Base-by-base conservation (phyloP, 2,329 filamentous ascomycete genomes). In the Zarea fungicola region DNA sequence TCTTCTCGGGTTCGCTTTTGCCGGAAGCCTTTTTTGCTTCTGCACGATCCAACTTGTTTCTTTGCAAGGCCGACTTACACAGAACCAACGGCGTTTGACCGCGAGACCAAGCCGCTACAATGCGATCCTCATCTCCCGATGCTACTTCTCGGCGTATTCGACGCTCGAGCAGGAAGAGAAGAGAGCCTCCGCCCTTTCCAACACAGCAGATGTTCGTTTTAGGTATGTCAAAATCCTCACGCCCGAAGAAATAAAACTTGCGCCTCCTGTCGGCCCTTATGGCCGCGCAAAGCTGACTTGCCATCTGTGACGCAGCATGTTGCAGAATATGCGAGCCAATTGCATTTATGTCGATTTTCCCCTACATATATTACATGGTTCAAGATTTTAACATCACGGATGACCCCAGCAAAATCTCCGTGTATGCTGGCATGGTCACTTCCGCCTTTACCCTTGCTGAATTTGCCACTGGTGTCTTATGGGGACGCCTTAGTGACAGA, bases 301-400 rank as follows among this genome's bases (percentile, higher is more conserved):
- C 28, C 32, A 51, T 60, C 50, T 55, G 48, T 48, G 23, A 22
- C 22, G 35, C 55, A 95, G 91, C 90, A 39, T 77, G 96, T 62
- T 96, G 91, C 71, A 85, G 93, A 63, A 92, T 99, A 73, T 96
- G 90, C 75, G 93, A 99, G 66, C 93, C 93, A 45, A 97, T 99
- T 67, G 93, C 93, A 6, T 97, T 99, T 76, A 97, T 96, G 89
- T 96, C 91, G 47, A 96, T 97, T 59, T 97, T 99, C 65, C 93
- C 93, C 2, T 99, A 97, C 68, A 90, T 95, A 59, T 97, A 96
- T 73, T 92, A 87, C 74, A 97, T 99, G 93, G 86, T 97, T 58
- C 78, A 90, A 60, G 89, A 90, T 53, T 97, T 97, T 69, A 76
- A 87, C 61, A 84, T 96, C 63, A 88, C 90, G 54, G 76, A 88